Evolutionary conservation across 306 rosid genomes (phyloP).

Genomic region (Cucurbita ficifolia): DNA sequence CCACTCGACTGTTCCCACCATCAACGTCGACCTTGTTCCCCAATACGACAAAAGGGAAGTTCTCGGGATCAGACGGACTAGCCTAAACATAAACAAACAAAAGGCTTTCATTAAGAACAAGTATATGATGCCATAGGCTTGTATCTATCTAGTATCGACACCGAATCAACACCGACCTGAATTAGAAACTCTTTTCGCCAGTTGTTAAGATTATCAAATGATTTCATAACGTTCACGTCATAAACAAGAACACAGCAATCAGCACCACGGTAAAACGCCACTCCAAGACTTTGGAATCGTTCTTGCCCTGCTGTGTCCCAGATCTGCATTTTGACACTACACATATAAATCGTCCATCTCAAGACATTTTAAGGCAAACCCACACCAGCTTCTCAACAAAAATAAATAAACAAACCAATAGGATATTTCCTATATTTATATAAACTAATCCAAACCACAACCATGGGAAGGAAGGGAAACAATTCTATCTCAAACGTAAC

Average conservation of each 20-base stretch:
- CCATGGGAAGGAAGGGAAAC: not conserved
- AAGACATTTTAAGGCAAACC: not conserved
- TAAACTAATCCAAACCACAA: not conserved
- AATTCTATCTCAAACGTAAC: not conserved
- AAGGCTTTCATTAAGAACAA: slow-evolving; percentile 4
- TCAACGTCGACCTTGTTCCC: slow-evolving; percentile 98
- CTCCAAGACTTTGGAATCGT: slow-evolving; percentile 97
- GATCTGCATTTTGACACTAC: slow-evolving; percentile 30
- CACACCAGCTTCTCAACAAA: not conserved
- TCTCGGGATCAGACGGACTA: slow-evolving; percentile 96
- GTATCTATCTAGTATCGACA: not conserved
- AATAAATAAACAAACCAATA: not conserved
- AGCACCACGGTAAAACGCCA: slow-evolving; percentile 98
- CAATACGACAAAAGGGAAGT: slow-evolving; percentile 94
- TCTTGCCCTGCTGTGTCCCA: slow-evolving; percentile 99
- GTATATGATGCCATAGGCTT: not conserved
- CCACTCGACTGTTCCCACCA: slow-evolving; percentile 95
- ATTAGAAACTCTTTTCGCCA: slow-evolving; percentile 98
- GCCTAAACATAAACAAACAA: slow-evolving; percentile 50
- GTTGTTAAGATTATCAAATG: slow-evolving; percentile 90
- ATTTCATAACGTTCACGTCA: slow-evolving; percentile 93
- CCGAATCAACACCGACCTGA: slow-evolving; percentile 40
- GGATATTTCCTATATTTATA: not conserved
- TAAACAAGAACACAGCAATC: slow-evolving; percentile 98
- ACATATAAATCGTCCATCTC: slow-evolving; percentile 1